Conservation (phyloP, 805 yeast genomes). For the Metschnikowia bowlesiae region DNA sequence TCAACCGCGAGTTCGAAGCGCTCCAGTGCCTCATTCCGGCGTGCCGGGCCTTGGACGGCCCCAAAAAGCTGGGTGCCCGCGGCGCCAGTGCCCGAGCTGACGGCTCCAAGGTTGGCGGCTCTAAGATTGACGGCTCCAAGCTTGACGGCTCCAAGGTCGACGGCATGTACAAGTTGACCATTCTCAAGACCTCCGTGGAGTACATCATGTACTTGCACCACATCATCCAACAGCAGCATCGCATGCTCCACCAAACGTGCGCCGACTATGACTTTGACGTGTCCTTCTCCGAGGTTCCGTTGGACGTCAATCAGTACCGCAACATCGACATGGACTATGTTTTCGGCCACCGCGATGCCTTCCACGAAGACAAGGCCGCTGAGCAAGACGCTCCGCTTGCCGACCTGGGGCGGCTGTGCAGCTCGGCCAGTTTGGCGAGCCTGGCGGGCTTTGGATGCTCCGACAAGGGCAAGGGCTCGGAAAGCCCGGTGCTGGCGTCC, state of each 20-base stretch:
- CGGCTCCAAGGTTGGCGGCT: background rate
- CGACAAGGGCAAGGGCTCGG: background rate
- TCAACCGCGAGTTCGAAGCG: conserved; percentile 81
- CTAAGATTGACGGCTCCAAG: background rate
- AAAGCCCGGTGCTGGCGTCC: background rate
- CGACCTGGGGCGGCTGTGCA: background rate
- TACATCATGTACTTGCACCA: conserved; percentile 68
- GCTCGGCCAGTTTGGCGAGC: background rate
- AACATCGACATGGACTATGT: conserved; percentile 54
- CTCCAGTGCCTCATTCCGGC: conserved; percentile 75
- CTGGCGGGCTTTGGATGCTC: too few relatives aligned
- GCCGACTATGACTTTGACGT: conserved; percentile 38
- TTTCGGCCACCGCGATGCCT: conserved; percentile 30
- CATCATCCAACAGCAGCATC: conserved; percentile 48
- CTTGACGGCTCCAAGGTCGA: conserved; percentile 33
- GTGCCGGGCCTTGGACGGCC: conserved; percentile 48
- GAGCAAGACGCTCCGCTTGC: background rate
- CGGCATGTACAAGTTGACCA: conserved; percentile 77
- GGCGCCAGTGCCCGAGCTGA: conserved; percentile 9
- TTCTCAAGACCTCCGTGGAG: conserved; percentile 77
- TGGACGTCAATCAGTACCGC: conserved; percentile 56
- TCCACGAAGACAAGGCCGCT: background rate
- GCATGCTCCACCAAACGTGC: conserved; percentile 30
- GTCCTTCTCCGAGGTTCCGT: conserved; percentile 49
- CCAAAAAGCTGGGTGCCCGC: conserved; percentile 8